A percentile compares a stretch with the other conserved stretches of the same genome.
phyloP scores from a whole-genome alignment of 352 stramenopile species.

The Phytophthora brassicae region DNA sequence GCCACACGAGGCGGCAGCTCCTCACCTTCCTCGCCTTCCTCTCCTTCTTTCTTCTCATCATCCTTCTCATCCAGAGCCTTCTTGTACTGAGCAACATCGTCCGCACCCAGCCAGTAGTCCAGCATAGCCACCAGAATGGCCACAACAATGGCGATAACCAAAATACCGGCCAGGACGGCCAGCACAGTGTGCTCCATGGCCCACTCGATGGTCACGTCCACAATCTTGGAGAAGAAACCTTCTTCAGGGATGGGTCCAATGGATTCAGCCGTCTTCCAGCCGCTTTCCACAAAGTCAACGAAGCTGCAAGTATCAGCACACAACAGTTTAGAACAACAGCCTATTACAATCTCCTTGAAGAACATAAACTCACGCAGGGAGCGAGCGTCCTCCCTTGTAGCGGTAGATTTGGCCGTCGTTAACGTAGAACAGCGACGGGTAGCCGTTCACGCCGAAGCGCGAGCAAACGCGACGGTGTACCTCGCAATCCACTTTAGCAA shows the following conservation, averaged over 20 bases:
- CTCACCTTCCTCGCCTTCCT: constrained; percentile 9
- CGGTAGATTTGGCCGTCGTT: constrained; percentile 75
- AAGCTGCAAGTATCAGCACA: constrained; percentile 27
- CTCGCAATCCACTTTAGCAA: constrained; percentile 81
- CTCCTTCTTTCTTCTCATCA: constrained; percentile 16
- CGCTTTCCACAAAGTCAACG: constrained; percentile 60
- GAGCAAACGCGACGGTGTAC: constrained; percentile 82
- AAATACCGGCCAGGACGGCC: constrained; percentile 56
- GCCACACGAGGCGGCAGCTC: constrained; percentile 30
- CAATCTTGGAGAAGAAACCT: constrained; percentile 59
- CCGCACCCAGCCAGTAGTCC: constrained; percentile 72
- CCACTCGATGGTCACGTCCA: constrained; percentile 69
- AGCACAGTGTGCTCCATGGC: constrained; percentile 69
- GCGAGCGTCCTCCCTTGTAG: constrained; percentile 69
- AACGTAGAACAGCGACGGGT: constrained; percentile 79
- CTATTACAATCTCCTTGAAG: not conserved
- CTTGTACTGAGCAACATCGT: constrained; percentile 60
- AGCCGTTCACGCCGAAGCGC: constrained; percentile 79
- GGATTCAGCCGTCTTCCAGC: constrained; percentile 52
- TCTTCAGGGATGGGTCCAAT: constrained; percentile 65
- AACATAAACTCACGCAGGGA: constrained; percentile 52
- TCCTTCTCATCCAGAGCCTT: constrained; percentile 43
- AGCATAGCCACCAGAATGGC: constrained; percentile 70
- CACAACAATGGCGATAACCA: constrained; percentile 63
- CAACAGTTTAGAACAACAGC: not conserved